phyloP scores from a whole-genome alignment of 1,284 basidiomycete genomes.

The Cryptococcus sp. region DNA sequence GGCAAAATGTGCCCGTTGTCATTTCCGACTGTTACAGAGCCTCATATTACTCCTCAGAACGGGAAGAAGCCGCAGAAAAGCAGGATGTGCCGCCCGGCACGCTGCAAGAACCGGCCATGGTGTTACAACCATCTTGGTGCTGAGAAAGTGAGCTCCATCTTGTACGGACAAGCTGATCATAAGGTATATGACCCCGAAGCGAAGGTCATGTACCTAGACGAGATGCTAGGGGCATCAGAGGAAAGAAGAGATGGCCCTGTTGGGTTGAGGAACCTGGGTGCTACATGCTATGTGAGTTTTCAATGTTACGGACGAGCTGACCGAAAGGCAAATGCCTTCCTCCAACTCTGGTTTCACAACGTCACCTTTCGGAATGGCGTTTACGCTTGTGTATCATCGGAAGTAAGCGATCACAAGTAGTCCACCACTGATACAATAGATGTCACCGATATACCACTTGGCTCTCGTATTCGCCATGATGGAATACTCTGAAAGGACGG shows the following conservation, averaged over 20 bases:
- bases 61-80: slow-evolving; percentile 32
- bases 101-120: slow-evolving; percentile 71
- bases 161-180: slow-evolving; percentile 48
- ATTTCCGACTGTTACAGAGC: slow-evolving; percentile 51
- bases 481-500: slow-evolving; percentile 66
- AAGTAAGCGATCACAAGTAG: slow-evolving; percentile 45
- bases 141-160: slow-evolving; percentile 56
- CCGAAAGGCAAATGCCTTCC: slow-evolving; percentile 71
- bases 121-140: slow-evolving; percentile 85
- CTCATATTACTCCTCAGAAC: neutral
- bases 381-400: slow-evolving; percentile 59
- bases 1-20: slow-evolving; percentile 59
- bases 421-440: slow-evolving; percentile 40
- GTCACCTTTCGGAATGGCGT: slow-evolving; percentile 65
- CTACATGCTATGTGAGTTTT: slow-evolving; percentile 73
- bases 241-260: slow-evolving; percentile 66
- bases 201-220: slow-evolving; percentile 60
- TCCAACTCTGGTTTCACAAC: slow-evolving; percentile 76
- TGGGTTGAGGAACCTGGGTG: slow-evolving; percentile 88
- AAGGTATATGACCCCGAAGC: slow-evolving; percentile 61
- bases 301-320: slow-evolving; percentile 1
- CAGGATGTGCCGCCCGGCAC: slow-evolving; percentile 61
- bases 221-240: slow-evolving; percentile 59
- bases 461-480: slow-evolving; percentile 68
- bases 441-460: slow-evolving; percentile 57